A percentile compares a stretch with the other conserved stretches of the same genome.
phyloP scores from a whole-genome alignment of 768 basidiomycete species.

The Rhodotorula diobovata region DNA sequence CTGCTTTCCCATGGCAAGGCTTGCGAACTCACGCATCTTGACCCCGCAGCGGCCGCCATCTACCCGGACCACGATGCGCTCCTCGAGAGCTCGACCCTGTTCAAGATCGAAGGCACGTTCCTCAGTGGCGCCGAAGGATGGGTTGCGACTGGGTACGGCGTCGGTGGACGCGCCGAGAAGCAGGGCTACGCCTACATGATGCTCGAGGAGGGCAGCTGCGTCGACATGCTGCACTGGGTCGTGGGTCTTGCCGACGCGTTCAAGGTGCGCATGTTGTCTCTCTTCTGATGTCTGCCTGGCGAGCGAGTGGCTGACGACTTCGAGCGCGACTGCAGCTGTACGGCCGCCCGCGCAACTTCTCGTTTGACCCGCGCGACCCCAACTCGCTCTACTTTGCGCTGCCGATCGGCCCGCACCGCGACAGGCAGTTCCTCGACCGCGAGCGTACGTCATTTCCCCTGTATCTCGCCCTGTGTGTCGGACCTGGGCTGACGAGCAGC shows the following conservation, averaged over 20 bases:
- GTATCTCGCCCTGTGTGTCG: too few species aligned
- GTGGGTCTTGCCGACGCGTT: slow-evolving; percentile 42
- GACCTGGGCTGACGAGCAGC: neutral
- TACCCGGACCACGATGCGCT: slow-evolving; percentile 93
- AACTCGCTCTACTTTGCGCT: slow-evolving; percentile 88
- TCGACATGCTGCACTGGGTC: slow-evolving; percentile 42
- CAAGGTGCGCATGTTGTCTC: slow-evolving; percentile 24
- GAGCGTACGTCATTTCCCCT: slow-evolving; percentile 50
- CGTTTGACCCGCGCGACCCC: slow-evolving; percentile 82
- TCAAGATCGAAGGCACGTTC: slow-evolving; percentile 83
- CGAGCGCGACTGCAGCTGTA: slow-evolving; percentile 72
- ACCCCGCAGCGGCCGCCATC: slow-evolving; percentile 55
- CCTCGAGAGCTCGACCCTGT: slow-evolving; percentile 78
- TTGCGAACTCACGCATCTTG: neutral
- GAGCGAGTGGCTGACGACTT: slow-evolving; percentile 60
- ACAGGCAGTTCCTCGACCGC: slow-evolving; percentile 83
- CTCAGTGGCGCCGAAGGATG: slow-evolving; percentile 24
- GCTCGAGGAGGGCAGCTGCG: slow-evolving; percentile 60
- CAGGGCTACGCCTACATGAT: slow-evolving; percentile 79
- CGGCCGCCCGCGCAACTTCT: slow-evolving; percentile 77
- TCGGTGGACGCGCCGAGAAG: slow-evolving; percentile 60
- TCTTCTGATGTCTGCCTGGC: neutral
- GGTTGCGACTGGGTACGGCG: slow-evolving; percentile 44
- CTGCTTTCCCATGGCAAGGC: neutral
- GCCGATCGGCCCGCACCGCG: slow-evolving; percentile 74